phyloP scores from a whole-genome alignment of 345 rosid genomes.

The Boechera divaricarpa region DNA sequence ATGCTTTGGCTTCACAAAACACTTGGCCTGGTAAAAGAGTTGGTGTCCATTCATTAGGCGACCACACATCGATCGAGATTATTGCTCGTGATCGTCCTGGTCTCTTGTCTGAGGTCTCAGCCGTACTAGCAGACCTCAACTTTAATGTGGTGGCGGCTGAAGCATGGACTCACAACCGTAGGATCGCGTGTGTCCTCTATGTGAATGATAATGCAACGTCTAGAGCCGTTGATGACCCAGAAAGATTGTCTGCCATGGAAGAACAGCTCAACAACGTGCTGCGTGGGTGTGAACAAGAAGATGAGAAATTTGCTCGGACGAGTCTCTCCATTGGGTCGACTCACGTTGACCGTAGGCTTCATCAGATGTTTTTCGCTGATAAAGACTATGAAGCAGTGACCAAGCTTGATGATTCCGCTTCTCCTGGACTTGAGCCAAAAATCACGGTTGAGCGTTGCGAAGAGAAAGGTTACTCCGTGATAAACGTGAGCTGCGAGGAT shows the following conservation, averaged over 20 bases:
- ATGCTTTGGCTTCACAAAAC: constrained; percentile 56
- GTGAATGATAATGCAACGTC: constrained; percentile 70
- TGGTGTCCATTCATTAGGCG: constrained; percentile 80
- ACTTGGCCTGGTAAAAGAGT: constrained; percentile 72
- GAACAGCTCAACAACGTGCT: constrained; percentile 81
- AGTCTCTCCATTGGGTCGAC: constrained; percentile 89
- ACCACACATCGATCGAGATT: constrained; percentile 88
- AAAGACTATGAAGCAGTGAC: constrained; percentile 76
- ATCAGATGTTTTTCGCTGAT: constrained; percentile 95
- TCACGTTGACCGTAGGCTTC: constrained; percentile 82
- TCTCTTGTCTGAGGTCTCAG: constrained; percentile 82
- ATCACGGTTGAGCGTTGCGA: constrained; percentile 69
- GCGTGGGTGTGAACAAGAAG: constrained; percentile 68
- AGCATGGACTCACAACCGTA: constrained; percentile 89
- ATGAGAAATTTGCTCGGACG: constrained; percentile 64
- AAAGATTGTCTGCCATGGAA: constrained; percentile 66
- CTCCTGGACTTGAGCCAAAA: constrained; percentile 53
- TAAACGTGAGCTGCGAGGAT: constrained; percentile 77
- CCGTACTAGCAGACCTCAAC: constrained; percentile 76
- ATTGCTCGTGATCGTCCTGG: constrained; percentile 90
- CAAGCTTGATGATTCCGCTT: constrained; percentile 49
- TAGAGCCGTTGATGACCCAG: constrained; percentile 65
- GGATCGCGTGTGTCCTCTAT: constrained; percentile 84
- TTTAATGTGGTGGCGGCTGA: constrained; percentile 88
- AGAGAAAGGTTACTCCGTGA: constrained; percentile 87